Percentiles rank a stretch among this genome's conserved stretches.
Conservation (phyloP, 768 basidiomycete genomes). For the Tephrocybe sp. region DNA sequence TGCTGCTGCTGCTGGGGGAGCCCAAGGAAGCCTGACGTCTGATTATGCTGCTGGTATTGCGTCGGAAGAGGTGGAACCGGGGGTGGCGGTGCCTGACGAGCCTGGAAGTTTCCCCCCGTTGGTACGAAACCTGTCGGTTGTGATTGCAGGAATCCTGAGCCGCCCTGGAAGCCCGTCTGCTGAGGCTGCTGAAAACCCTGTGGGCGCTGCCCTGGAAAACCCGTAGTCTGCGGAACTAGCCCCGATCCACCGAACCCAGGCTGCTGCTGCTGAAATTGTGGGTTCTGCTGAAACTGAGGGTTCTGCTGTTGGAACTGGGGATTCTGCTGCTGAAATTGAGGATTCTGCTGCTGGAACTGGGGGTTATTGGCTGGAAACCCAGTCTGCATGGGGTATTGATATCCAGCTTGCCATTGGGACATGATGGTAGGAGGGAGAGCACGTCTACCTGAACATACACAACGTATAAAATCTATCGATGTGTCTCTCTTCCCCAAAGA, state of each 20-base stretch:
- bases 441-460: conserved; percentile 20
- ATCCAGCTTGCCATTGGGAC: conserved; percentile 76
- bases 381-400: conserved; percentile 74
- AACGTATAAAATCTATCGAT: conserved; percentile 32
- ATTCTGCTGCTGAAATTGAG: conserved; percentile 28
- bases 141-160: conserved; percentile 41
- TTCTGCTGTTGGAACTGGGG: conserved; percentile 8
- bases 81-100: conserved; percentile 37
- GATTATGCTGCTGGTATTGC: conserved; percentile 56
- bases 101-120: conserved; percentile 35
- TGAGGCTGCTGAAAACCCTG: conserved; percentile 57
- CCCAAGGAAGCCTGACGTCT: conserved; percentile 36
- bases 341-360: conserved; percentile 31
- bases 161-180: conserved; percentile 49
- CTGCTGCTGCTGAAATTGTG: conserved; percentile 28
- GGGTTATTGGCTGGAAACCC: conserved; percentile 48
- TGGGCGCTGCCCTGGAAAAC: conserved; percentile 41
- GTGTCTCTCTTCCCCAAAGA: conserved; percentile 34
- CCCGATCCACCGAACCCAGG: conserved; percentile 35
- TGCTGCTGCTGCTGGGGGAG: conserved; percentile 38
- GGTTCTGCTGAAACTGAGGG: conserved; percentile 28
- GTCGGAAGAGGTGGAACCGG: conserved; percentile 64
- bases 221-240: conserved; percentile 64
- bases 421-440: conserved; percentile 39
- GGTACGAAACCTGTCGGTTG: conserved; percentile 56